Percentiles rank a stretch among this genome's conserved stretches.
Conservation (phyloP, 305 asterid genomes). For the Solanum hybrid region DNA sequence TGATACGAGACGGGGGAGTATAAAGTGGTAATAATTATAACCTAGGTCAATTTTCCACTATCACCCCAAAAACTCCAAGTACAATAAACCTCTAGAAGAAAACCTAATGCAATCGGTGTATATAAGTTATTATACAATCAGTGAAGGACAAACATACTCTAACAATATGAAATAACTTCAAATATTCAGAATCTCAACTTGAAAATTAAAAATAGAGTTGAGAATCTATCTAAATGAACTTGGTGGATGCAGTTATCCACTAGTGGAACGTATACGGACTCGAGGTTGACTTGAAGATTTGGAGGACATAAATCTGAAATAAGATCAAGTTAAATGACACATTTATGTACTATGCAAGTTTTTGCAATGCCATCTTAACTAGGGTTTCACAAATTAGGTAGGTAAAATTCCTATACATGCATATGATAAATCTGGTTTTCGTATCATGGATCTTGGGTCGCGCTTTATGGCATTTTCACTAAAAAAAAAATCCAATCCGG, state of each 20-base stretch:
- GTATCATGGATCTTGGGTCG: no score
- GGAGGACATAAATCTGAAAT: neutral
- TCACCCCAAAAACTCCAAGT: neutral
- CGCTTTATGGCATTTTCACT: no score
- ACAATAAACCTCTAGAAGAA: neutral
- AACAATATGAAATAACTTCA: no score
- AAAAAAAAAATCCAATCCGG: no score
- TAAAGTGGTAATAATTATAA: neutral
- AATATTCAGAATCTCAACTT: no score
- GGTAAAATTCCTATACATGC: neutral
- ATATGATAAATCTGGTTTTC: neutral
- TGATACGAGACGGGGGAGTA: neutral
- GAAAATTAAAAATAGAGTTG: no score
- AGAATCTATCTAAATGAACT: no score
- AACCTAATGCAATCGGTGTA: no score
- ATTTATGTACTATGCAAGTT: neutral
- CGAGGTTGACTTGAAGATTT: neutral
- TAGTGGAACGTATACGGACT: neutral
- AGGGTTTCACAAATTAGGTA: neutral
- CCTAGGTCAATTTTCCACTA: neutral
- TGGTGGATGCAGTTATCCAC: no score
- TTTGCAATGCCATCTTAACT: neutral
- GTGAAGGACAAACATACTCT: no score
- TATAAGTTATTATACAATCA: no score
- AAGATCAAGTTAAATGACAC: no score